Base-by-base conservation (phyloP, 1,139 yeast species). In the Kazachstania sp. region DNA sequence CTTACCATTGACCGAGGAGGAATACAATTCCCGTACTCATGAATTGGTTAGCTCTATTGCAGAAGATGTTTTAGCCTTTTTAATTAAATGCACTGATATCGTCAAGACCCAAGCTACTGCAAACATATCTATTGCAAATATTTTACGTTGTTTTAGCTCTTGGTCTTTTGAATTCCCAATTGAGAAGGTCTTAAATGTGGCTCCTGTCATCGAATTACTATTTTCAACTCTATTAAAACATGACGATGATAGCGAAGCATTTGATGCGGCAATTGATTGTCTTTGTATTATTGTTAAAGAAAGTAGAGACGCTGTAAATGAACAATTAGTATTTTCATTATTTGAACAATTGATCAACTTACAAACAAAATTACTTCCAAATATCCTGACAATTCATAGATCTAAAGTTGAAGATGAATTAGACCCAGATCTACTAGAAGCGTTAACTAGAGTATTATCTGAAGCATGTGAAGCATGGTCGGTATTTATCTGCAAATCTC, bases 401-500 rank as follows among this genome's bases (percentile, higher is more conserved):
- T 36, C 31, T n/a, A 44, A 49, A 8, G 51, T 53, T 11, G 59
- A 54, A 8, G 56, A 53, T 26, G 64, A 56, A 20, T 49, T 52
- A 31, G 61, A 60, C 30, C 56, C 56, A 2, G 95, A 86, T 46
- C 73, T 78, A 28, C 77, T 86, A 60, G 81, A 84, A 50, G 82
- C 86, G 23, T 70, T 85, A 51, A 79, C 95, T 0, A 74, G 92
- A 59, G 66, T 94, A 43, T 86, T 85, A 63, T 86, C 90, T 18
- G 95, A 88, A 58, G 95, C 97, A 2, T 96, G 95, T 51, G 97
- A 90, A 65, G 77, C 95, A 2, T 94, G 98, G 98, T 94, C 87
- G 65, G 86, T 86, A 34, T 71, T 86, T 34, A 79, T 90, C 48
- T 92, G 95, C 7, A 81, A 80, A 58, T 72, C 77, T 49, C 95